Conservation (phyloP, 106 monocot species). For the Platanthera zijinensis region DNA sequence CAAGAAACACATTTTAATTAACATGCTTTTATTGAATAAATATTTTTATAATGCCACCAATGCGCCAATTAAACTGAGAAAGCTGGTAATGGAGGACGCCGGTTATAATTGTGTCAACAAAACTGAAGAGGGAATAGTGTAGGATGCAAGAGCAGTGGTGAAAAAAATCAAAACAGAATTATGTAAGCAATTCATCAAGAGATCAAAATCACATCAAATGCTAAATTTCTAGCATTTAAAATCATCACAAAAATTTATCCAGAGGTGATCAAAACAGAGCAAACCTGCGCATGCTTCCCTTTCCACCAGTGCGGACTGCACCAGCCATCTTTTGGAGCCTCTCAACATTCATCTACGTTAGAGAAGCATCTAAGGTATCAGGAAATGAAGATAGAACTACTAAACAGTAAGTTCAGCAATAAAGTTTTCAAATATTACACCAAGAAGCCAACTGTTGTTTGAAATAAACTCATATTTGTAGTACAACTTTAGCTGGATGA, state of each 20-base stretch:
- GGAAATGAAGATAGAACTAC: background rate
- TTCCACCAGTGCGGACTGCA: conserved; percentile 32
- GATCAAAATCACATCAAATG: too few relatives aligned
- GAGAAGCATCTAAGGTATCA: background rate
- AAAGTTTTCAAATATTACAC: background rate
- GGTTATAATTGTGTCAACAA: too few relatives aligned
- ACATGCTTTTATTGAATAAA: too few relatives aligned
- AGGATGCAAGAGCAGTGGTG: background rate
- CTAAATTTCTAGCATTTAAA: too few relatives aligned
- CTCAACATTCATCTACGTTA: conserved; percentile 22
- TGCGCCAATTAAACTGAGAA: too few relatives aligned
- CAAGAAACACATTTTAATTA: too few relatives aligned
- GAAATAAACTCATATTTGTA: too few relatives aligned
- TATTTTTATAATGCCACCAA: too few relatives aligned
- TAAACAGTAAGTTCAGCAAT: background rate
- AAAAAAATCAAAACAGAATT: background rate
- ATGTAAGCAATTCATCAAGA: background rate
- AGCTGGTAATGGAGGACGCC: too few relatives aligned
- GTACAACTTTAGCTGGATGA: too few relatives aligned
- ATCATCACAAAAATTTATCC: background rate
- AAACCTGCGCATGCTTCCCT: conserved; percentile 31
- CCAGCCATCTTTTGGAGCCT: conserved; percentile 24
- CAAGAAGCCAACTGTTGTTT: background rate
- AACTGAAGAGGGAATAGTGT: too few relatives aligned
- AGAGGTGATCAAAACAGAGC: background rate